phyloP scores from a whole-genome alignment of 495 filamentous ascomycete species.

The Pseudevernia furfuracea region DNA sequence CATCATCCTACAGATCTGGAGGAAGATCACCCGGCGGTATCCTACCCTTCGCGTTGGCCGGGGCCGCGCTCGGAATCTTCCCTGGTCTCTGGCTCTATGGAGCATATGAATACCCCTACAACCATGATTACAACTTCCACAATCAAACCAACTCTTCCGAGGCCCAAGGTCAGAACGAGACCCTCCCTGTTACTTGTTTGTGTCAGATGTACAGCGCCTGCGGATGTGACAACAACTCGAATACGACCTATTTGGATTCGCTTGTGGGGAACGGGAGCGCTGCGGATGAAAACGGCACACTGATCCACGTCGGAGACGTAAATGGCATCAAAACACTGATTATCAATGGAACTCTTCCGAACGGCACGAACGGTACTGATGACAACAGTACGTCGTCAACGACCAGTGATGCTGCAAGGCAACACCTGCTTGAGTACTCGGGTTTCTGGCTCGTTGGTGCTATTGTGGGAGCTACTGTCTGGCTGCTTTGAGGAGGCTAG shows the following conservation, averaged over 20 bases:
- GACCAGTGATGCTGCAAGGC: slow-evolving; percentile 25
- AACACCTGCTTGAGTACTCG: slow-evolving; percentile 36
- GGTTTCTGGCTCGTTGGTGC: slow-evolving; percentile 59
- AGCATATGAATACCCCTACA: slow-evolving; percentile 63
- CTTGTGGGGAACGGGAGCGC: slow-evolving; percentile 59
- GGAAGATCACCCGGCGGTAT: slow-evolving; percentile 48
- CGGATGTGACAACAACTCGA: slow-evolving; percentile 72
- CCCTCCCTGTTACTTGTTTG: slow-evolving; percentile 62
- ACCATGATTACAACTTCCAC: slow-evolving; percentile 52
- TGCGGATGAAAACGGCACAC: slow-evolving; percentile 50
- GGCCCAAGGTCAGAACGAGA: slow-evolving; percentile 49
- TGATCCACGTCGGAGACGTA: slow-evolving; percentile 55
- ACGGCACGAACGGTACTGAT: slow-evolving; percentile 62
- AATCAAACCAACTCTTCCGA: slow-evolving; percentile 42
- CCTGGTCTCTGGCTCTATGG: slow-evolving; percentile 54
- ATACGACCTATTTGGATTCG: slow-evolving; percentile 49
- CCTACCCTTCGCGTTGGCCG: slow-evolving; percentile 49
- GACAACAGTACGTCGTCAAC: slow-evolving; percentile 27
- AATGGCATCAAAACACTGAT: slow-evolving; percentile 72
- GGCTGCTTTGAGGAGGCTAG: slow-evolving; percentile 27
- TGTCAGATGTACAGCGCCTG: slow-evolving; percentile 66
- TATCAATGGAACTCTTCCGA: slow-evolving; percentile 79
- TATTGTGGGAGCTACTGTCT: slow-evolving; percentile 45
- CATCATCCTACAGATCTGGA: slow-evolving; percentile 61
- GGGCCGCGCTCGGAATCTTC: slow-evolving; percentile 50